Base-by-base conservation (phyloP, 441 rosid genomes). In the Bruguiera hainesii region DNA sequence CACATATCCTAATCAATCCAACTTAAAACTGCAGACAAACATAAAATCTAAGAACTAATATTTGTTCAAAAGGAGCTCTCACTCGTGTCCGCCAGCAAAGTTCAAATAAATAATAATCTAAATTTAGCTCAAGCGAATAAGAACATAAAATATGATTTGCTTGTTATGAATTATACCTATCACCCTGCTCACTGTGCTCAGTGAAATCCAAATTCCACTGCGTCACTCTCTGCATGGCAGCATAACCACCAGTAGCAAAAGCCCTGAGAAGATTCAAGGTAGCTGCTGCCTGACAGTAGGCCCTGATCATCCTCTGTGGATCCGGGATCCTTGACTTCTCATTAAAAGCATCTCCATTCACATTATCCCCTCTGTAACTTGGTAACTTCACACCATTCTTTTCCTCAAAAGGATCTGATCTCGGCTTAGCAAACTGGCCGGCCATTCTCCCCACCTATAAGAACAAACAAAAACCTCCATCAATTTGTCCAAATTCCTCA, bases 161-260 rank as follows among this genome's bases (percentile, higher is more conserved):
- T 4, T 53, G 26, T 48, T 25, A 67, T 25, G 56, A 61, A 65
- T 30, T 31, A n/a, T 74, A 87, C 98, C 97, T 88, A 68, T 90
- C 98, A 16, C 97, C 98, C 75, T 91, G 98, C 80, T 93, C 98
- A 56, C 93, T 93, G 26, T 87, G 95, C 68, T 91, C 87, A 1
- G 85, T 82, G 82, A 93, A 93, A 83, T 93, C 98, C 71, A 93
- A 79, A 82, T 93, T 93, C 98, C 97, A 93, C 62, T 91, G 91
- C 1, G 91, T 91, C 61, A 93, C 92, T 82, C 98, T 89, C 81
- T 93, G 95, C 98, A 93, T 90, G 33, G 98, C 90, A 13, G 98
- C 98, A 71, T 90, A 93, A 28, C 98, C 98, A 49, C 98, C 98
- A 18, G 98, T 91, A 5, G 96, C 98, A 71, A 93, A 91, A 18